phyloP scores from a whole-genome alignment of 768 basidiomycete species.

The Phlebiopsis gigantea region DNA sequence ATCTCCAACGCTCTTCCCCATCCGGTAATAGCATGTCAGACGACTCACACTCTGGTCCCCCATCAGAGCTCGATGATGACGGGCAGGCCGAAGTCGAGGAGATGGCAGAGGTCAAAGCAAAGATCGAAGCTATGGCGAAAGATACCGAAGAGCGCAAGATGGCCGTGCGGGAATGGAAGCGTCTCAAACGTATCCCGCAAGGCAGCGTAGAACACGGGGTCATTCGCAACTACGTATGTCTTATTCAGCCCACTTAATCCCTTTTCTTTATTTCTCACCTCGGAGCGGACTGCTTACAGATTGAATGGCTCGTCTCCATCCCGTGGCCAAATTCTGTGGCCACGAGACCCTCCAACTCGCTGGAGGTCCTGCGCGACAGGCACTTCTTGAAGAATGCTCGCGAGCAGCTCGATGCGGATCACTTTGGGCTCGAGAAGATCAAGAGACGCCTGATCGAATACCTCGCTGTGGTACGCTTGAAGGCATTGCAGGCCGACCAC shows the following conservation, averaged over 20 bases:
- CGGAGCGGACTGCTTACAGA: slow-evolving; percentile 34
- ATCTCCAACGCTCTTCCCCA: slow-evolving; percentile 35
- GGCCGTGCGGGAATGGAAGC: slow-evolving; percentile 76
- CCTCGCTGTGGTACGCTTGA: slow-evolving; percentile 75
- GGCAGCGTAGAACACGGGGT: slow-evolving; percentile 91
- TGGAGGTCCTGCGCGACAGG: slow-evolving; percentile 40
- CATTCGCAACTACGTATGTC: slow-evolving; percentile 71
- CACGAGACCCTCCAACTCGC: slow-evolving; percentile 18
- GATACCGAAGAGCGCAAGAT: slow-evolving; percentile 80
- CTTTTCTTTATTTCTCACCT: background rate
- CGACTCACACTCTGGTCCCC: slow-evolving; percentile 12
- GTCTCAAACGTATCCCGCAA: slow-evolving; percentile 82
- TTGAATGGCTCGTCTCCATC: slow-evolving; percentile 84
- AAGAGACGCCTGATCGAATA: slow-evolving; percentile 91
- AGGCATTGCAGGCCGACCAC: slow-evolving; percentile 27
- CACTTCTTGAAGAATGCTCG: slow-evolving; percentile 68
- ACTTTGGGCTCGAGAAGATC: slow-evolving; percentile 89
- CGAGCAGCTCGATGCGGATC: slow-evolving; percentile 80
- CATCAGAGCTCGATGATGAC: slow-evolving; percentile 64
- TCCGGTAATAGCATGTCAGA: slow-evolving; percentile 9
- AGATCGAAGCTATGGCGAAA: slow-evolving; percentile 67
- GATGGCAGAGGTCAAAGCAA: slow-evolving; percentile 61
- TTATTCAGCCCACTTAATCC: background rate
- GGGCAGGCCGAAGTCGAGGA: slow-evolving; percentile 81
- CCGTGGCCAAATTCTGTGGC: slow-evolving; percentile 66